Evolutionary conservation across 1,284 basidiomycete species (phyloP), one percentile per base, ranked within the genome.

Genomic region (Fomitopsis palustris): DNA sequence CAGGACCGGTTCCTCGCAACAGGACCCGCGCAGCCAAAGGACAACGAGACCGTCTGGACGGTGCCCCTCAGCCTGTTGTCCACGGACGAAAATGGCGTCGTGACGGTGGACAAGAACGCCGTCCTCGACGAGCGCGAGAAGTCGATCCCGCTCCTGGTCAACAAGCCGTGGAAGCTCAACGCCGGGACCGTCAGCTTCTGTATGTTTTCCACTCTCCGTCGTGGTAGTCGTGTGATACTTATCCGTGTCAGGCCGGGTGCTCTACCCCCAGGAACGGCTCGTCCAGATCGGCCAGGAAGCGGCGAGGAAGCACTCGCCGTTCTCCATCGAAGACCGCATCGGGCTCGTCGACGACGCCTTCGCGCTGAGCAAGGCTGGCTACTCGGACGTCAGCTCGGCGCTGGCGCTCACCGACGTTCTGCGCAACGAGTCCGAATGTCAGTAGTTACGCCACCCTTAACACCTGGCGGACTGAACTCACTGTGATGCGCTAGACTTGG

Each of bases 1-100:
- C 96, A 99, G 76, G 94, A 97, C 74, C 86, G 96, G 25, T 98
- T 98, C 83, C 78, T 98, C 53, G 90, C 92, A 68, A 93, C 88
- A 3, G 95, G 95, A 4, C 84, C 83, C 63, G 86, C 86, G 16
- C 82, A 85, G 61, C 81, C 86, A 0, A 86, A 94, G 70, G 92
- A 98, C 65, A 96, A 98, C 70, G 81, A 94, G 75, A 97, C 94
- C 2, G 80, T 95, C 62, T 98, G 96, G 90, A 84, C 84, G 45
- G 76, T 98, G 41, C 96, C 96, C 12, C 79, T 98, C 62, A 84
- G 84, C 68, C 75, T 98, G 62, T 78, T 93, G 66, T 88, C 88
- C 3, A 75, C 86, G 41, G 81, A 82, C 58, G 73, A 70, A 8
- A 71, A 79, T 60, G 92, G 91, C 45, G 85, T 86, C 65, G 68